These are phyloP conservation scores for Vitis vinifera DNA, from an alignment of 164 flowering plant species.

Conservation along the genomic window ASM3070453v1 NC_081817.1:9207501-9208000, in stretches of 20 bases:
- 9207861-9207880: conserved; percentile 12
- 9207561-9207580: conserved; percentile 41
- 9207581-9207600: conserved; percentile 50
- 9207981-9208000: conserved; percentile 33
- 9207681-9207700: conserved; percentile 41
- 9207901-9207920: conserved; percentile 36
- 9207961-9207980: conserved; percentile 34
- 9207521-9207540: conserved; percentile 43
- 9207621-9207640: conserved; percentile 44
- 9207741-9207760: conserved; percentile 32
- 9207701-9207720: conserved; percentile 40
- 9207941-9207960: conserved; percentile 30
- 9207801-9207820: neutral
- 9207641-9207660: conserved; percentile 41
- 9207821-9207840: neutral
- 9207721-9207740: conserved; percentile 26
- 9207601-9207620: conserved; percentile 41
- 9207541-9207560: conserved; percentile 40
- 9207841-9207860: neutral
- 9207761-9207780: conserved; percentile 34
- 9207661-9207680: conserved; percentile 38
- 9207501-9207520: conserved; percentile 41
- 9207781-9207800: conserved; percentile 7
- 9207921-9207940: conserved; percentile 30
- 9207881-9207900: conserved; percentile 13